phyloP scores from a whole-genome alignment of 805 yeast genomes.

The Nakazawaea ernobii region DNA sequence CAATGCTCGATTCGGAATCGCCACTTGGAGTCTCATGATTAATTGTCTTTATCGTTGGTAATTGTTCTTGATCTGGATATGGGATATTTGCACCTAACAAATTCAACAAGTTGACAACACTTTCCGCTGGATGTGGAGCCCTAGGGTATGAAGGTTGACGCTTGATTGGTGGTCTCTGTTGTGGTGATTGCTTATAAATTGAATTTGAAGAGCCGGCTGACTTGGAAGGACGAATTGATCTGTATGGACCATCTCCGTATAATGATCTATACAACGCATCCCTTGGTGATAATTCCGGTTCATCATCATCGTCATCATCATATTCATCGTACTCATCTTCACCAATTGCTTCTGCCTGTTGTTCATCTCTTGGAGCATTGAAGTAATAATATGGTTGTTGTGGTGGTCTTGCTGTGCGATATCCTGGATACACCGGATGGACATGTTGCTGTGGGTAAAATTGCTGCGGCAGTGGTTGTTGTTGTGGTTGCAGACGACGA shows the following conservation, averaged over 20 bases:
- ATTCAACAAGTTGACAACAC: conserved; percentile 9
- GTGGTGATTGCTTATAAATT: not conserved
- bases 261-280: conserved; percentile 9
- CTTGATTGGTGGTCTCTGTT: conserved; percentile 3
- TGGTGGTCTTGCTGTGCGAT: not conserved
- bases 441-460: not conserved
- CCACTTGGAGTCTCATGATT: not conserved
- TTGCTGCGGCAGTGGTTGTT: not conserved
- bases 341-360: not conserved
- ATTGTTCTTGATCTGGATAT: conserved; percentile 3
- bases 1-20: not conserved
- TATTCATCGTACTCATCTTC: conserved; percentile 1
- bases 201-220: not conserved
- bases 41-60: conserved; percentile 9
- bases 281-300: not conserved
- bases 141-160: conserved; percentile 5
- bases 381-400: conserved; percentile 7
- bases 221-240: not conserved
- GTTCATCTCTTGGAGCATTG: not conserved
- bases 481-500: conserved; percentile 5
- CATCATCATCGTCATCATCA: conserved; percentile 3
- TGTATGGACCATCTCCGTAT: conserved; percentile 11
- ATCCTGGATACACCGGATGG: conserved; percentile 4
- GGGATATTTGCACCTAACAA: conserved; percentile 5
- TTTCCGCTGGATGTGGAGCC: conserved; percentile 7